phyloP scores from a whole-genome alignment of 1,139 yeast genomes.

The Geotrichum reessii region DNA sequence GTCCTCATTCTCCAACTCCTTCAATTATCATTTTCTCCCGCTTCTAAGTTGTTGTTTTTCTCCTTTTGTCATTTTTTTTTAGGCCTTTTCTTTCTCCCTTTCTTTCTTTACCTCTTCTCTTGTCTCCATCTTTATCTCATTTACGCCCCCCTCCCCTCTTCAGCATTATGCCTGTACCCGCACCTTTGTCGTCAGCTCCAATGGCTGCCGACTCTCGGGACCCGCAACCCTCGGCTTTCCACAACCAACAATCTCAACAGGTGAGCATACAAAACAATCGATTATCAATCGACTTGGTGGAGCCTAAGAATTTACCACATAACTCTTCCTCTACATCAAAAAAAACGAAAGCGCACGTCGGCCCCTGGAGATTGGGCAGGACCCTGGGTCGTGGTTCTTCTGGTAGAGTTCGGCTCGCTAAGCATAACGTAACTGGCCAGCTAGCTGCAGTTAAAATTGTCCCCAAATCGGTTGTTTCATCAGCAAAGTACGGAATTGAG shows the following conservation, averaged over 20 bases:
- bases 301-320: constrained; percentile 51
- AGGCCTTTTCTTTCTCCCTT: neutral
- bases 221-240: neutral
- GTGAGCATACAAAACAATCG: neutral
- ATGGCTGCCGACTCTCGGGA: constrained; percentile 3
- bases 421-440: constrained; percentile 75
- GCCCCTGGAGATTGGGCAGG: constrained; percentile 95
- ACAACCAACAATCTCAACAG: neutral
- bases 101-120: constrained; percentile 1
- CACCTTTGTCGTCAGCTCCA: constrained; percentile 2
- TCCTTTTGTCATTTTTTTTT: neutral
- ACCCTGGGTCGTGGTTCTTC: constrained; percentile 94
- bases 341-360: constrained; percentile 67
- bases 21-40: neutral
- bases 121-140: neutral
- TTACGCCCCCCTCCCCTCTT: neutral
- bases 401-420: constrained; percentile 88
- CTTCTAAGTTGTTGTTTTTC: neutral
- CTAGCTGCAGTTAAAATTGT: constrained; percentile 96
- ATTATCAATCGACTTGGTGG: constrained; percentile 5
- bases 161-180: neutral
- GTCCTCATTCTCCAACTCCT: neutral
- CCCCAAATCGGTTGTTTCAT: constrained; percentile 66
- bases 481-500: constrained; percentile 75
- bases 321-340: constrained; percentile 41